Evolutionary conservation across 2,329 filamentous ascomycete genomes (phyloP), one percentile per base, ranked within the genome.

Genomic region (Aspergillus awamori): DNA sequence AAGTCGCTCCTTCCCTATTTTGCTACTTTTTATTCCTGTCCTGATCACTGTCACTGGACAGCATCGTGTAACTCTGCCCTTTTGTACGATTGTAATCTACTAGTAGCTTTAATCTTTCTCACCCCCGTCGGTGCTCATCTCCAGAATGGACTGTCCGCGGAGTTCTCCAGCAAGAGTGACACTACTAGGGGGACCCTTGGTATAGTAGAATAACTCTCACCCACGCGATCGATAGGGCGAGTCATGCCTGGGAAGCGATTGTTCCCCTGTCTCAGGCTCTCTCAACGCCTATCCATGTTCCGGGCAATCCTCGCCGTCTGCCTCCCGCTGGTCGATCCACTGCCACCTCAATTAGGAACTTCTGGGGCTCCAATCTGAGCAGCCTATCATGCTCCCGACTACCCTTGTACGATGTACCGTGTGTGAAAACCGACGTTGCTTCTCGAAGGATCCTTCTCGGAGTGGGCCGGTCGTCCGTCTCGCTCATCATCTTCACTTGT

Each of bases 291-390:
- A 17, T 30, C 38, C 24, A 5, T 30, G 53, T 30, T 45, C 53
- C 53, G 53, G 39, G 39, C 53, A 41, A 47, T 56, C 47, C 53
- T 56, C 53, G 53, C 41, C 30, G 52, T 53, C 52, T 38, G 30
- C 28, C 28, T 53, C 28, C 51, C 30, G 51, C 51, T 26, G 39
- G 39, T 55, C 28, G 53, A 56, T 47, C 47, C 53, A 45, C 53
- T 22, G n/a, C 26, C 33, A 5, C 6, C 17, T 22, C 41, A 10
- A 56, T 33, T 30, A 47, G 26, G 39, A 41, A 56, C n/a, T 45
- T 30, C 41, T 47, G 22, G n/a, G 39, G 53, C 39, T 22, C 41
- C 26, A 26, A 51, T 30, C 26, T 10, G 20, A 43, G n/a, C 24
- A 33, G 15, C 24, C 38, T 45, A 43, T 38, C 53, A 43, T 26